Percentiles rank a stretch among this genome's conserved stretches.
These are phyloP conservation scores for Cryptococcus amylolentus DNA, from an alignment of 1,284 basidiomycete genomes.

Conservation along the genomic window DNA sequence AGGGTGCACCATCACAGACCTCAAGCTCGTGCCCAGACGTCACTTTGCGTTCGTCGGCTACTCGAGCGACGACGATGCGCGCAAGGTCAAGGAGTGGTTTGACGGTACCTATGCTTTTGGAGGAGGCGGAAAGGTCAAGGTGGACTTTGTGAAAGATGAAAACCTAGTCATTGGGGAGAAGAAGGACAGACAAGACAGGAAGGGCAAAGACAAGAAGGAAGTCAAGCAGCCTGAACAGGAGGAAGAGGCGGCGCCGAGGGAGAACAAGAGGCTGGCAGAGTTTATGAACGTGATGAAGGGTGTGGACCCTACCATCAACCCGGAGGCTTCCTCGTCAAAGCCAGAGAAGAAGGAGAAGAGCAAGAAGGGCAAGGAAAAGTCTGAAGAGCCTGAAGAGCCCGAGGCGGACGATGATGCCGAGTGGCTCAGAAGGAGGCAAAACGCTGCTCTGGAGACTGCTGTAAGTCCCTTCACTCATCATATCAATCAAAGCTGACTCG, in stretches of 20 bases:
- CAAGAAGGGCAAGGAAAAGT: slow-evolving; percentile 61
- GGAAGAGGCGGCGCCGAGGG: slow-evolving; percentile 26
- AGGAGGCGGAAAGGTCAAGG: slow-evolving; percentile 64
- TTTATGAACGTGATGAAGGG: slow-evolving; percentile 51
- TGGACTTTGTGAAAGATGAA: slow-evolving; percentile 70
- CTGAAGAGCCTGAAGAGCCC: slow-evolving; percentile 31
- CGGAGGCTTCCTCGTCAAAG: slow-evolving; percentile 3
- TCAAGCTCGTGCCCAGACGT: slow-evolving; percentile 76
- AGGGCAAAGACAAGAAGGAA: neutral
- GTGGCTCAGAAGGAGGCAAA: slow-evolving; percentile 59
- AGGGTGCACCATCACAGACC: slow-evolving; percentile 66
- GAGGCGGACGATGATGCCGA: slow-evolving; percentile 60
- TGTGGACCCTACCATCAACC: slow-evolving; percentile 45
- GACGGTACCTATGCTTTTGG: slow-evolving; percentile 74
- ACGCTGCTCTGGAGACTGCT: slow-evolving; percentile 26
- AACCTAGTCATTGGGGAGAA: slow-evolving; percentile 29
- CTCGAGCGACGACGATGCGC: slow-evolving; percentile 73
- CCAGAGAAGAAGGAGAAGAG: slow-evolving; percentile 52
- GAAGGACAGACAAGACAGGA: slow-evolving; percentile 13
- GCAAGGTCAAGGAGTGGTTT: slow-evolving; percentile 75
- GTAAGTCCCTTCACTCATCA: slow-evolving; percentile 14
- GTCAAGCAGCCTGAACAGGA: neutral
- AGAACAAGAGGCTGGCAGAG: slow-evolving; percentile 64
- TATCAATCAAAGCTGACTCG: neutral
- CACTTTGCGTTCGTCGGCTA: slow-evolving; percentile 92